A percentile compares a stretch with the other conserved stretches of the same genome.
Evolutionary conservation across 305 asterid species (phyloP).

Genomic region (Fraxinus latifolia): DNA sequence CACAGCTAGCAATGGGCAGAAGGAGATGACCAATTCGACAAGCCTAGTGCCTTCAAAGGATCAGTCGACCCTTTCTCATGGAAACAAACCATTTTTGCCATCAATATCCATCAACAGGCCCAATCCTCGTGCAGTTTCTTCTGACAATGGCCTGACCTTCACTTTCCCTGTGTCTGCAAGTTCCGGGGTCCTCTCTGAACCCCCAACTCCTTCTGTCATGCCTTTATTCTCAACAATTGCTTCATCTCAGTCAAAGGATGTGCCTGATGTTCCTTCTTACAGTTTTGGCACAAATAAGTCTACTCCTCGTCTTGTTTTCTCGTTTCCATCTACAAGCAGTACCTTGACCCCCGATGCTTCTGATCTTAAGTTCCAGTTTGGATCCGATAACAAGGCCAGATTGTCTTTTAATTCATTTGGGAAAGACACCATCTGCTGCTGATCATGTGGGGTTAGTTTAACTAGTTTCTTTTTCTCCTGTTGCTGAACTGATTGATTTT

Average conservation of each 20-base stretch:
- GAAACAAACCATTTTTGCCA: slow-evolving; percentile 50
- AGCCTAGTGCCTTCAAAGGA: slow-evolving; percentile 38
- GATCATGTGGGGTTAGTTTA: slow-evolving; percentile 11
- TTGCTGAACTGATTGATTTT: neutral
- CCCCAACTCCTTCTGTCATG: slow-evolving; percentile 80
- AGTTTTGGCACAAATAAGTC: slow-evolving; percentile 55
- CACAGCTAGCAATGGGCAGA: slow-evolving; percentile 44
- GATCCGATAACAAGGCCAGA: slow-evolving; percentile 53
- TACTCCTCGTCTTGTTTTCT: slow-evolving; percentile 49
- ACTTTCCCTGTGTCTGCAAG: slow-evolving; percentile 65
- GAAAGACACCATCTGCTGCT: slow-evolving; percentile 56
- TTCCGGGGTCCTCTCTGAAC: slow-evolving; percentile 60
- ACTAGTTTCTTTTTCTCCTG: neutral
- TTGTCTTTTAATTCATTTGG: slow-evolving; percentile 59
- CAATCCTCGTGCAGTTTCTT: slow-evolving; percentile 28
- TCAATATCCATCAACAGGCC: slow-evolving; percentile 51
- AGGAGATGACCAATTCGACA: slow-evolving; percentile 23
- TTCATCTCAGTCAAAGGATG: slow-evolving; percentile 37
- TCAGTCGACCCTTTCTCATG: slow-evolving; percentile 27
- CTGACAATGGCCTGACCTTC: slow-evolving; percentile 60
- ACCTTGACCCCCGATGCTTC: slow-evolving; percentile 38
- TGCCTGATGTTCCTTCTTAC: slow-evolving; percentile 48
- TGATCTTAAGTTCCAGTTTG: slow-evolving; percentile 67
- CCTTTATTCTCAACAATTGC: slow-evolving; percentile 36
- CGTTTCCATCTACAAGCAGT: slow-evolving; percentile 69